Evolutionary conservation across 768 basidiomycete species (phyloP), one percentile per base, ranked within the genome.

Genomic region (Rhodotorula paludigena): DNA sequence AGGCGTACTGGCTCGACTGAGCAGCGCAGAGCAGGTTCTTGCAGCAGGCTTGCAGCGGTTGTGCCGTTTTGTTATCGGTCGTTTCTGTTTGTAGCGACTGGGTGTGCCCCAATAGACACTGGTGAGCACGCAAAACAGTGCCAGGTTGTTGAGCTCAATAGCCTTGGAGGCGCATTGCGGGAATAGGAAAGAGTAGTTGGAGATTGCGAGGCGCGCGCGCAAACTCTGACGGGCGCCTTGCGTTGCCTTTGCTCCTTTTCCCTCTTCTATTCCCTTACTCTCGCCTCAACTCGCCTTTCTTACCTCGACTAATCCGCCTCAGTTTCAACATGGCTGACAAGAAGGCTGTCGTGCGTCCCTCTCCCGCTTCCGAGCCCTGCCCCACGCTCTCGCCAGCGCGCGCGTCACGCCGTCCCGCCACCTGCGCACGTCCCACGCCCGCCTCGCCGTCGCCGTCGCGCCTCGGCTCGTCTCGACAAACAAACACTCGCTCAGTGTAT

Each of bases 271-370:
- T 47, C n/a, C 52, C 20, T 53, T 53, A 53, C 52, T 25, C 52
- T 9, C 33, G 18, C 23, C 33, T 18, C 33, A 25, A 18, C 9
- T 10, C 32, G 6, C 33, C 36, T 21, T 18, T 32, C 20, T 54
- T 30, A 38, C 35, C 16, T 4, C 51, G 5, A 15, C 30, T 18
- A 53, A 33, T 23, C 52, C 36, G 53, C 2, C 48, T 38, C 20
- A 39, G 33, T 30, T 41, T 53, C 33, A 35, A 49, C 57, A 64
- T 64, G 63, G 48, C 63, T 7, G 56, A 64, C 49, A 36, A 44
- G 39, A 57, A 58, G 48, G 44, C 55, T 30, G 39, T 30, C 41
- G 63, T 64, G 51, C n/a, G 63, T 64, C 36, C 36, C n/a, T 6
- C 52, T 9, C 33, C 20, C 41, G 25, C 60, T 41, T 28, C 14